Conservation (phyloP, 2,329 filamentous ascomycete genomes). For the Fusarium incarnatum region DNA sequence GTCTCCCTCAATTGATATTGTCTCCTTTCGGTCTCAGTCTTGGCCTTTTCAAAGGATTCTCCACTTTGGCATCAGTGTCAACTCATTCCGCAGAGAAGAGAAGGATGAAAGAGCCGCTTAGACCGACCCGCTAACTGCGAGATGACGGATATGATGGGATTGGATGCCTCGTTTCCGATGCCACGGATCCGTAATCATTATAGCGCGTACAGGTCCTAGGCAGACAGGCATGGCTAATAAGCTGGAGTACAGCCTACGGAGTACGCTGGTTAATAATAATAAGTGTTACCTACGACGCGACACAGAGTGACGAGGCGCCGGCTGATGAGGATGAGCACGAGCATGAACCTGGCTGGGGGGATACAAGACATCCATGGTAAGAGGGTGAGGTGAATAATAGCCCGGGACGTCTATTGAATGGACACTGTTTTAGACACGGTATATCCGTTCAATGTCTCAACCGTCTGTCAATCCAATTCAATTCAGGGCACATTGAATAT, state of each 20-base stretch:
- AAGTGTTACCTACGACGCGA: constrained; percentile 7
- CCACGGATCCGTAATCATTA: constrained; percentile 26
- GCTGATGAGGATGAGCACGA: constrained; percentile 18
- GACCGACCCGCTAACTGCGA: constrained; percentile 27
- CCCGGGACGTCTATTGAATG: constrained; percentile 8
- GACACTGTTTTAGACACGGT: constrained; percentile 31
- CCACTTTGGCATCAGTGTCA: constrained; percentile 33
- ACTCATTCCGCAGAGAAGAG: constrained; percentile 13
- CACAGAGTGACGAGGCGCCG: constrained; percentile 19
- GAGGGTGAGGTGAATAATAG: constrained; percentile 19
- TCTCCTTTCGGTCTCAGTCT: constrained; percentile 24
- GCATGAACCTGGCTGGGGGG: constrained; percentile 27
- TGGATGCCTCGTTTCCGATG: constrained; percentile 35
- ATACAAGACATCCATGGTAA: constrained; percentile 12
- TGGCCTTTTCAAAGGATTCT: constrained; percentile 12
- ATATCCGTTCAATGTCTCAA: constrained; percentile 1
- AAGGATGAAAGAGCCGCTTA: constrained; percentile 25
- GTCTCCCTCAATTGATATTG: constrained; percentile 8
- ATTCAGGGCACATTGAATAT: neutral
- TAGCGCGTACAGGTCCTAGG: constrained; percentile 11
- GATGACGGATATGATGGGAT: constrained; percentile 3
- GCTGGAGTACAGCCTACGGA: neutral
- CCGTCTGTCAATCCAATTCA: neutral
- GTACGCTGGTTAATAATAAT: neutral
- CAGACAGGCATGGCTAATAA: constrained; percentile 2